Evolutionary conservation across 352 stramenopile genomes (phyloP).

Genomic region (Thraustochytrium striatum): DNA sequence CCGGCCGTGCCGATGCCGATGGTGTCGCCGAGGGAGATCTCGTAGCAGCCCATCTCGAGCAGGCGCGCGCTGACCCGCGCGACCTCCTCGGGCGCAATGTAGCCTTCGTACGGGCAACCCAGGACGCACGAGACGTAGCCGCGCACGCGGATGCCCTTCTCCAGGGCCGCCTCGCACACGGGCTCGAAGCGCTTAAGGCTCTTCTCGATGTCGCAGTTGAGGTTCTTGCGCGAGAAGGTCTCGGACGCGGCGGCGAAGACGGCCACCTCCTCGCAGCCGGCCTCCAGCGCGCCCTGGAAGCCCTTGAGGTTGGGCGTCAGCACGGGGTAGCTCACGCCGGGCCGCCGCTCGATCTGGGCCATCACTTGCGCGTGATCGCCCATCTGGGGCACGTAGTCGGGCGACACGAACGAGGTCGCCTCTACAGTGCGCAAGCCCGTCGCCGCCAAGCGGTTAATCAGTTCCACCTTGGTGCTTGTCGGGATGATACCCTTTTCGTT

Average conservation of each 20-base stretch:
- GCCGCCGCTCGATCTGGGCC: constrained; percentile 67
- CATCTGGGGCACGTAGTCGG: constrained; percentile 96
- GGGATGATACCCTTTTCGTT: constrained; percentile 64
- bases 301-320: constrained; percentile 89
- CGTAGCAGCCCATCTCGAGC: constrained; percentile 88
- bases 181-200: constrained; percentile 83
- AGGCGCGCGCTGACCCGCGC: constrained; percentile 71
- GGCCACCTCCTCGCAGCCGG: constrained; percentile 82
- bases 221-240: constrained; percentile 90
- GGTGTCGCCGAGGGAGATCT: constrained; percentile 88
- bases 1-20: constrained; percentile 84
- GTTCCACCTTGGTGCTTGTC: constrained; percentile 79
- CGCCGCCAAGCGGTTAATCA: constrained; percentile 81
- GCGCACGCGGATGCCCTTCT: constrained; percentile 75
- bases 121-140: constrained; percentile 95
- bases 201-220: constrained; percentile 93
- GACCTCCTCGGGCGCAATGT: constrained; percentile 73
- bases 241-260: constrained; percentile 93
- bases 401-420: constrained; percentile 88
- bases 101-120: constrained; percentile 89
- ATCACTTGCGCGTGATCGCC: constrained; percentile 82
- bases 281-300: constrained; percentile 75
- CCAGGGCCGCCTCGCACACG: constrained; percentile 73
- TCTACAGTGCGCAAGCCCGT: constrained; percentile 84
- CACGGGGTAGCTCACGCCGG: constrained; percentile 76